A percentile compares a stretch with the other conserved stretches of the same genome.
These are phyloP conservation scores for Microdochium nivale DNA, from an alignment of 2,329 filamentous ascomycete genomes.

Conservation along the genomic window DNA sequence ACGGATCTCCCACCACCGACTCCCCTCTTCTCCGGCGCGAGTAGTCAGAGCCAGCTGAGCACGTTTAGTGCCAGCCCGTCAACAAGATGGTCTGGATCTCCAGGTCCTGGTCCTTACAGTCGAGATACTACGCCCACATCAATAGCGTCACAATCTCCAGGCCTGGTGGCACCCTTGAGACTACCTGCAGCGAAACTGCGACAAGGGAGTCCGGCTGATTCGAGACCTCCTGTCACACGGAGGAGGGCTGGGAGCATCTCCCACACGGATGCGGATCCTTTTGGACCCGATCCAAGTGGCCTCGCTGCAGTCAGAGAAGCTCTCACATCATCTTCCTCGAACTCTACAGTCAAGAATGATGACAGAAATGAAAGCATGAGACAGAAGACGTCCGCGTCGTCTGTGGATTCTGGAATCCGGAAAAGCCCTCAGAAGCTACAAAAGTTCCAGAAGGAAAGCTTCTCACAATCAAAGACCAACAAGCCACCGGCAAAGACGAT, in stretches of 20 bases:
- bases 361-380: slow-evolving; percentile 36
- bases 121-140: slow-evolving; percentile 73
- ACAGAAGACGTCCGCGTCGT: slow-evolving; percentile 33
- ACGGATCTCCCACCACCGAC: slow-evolving; percentile 60
- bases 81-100: slow-evolving; percentile 66
- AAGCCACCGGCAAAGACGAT: slow-evolving; percentile 17
- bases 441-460: slow-evolving; percentile 25
- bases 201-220: slow-evolving; percentile 46
- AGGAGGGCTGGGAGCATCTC: slow-evolving; percentile 47
- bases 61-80: slow-evolving; percentile 64
- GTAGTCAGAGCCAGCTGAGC: slow-evolving; percentile 41
- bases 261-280: slow-evolving; percentile 37
- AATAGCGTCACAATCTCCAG: slow-evolving; percentile 66
- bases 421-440: slow-evolving; percentile 52
- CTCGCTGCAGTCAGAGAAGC: slow-evolving; percentile 62
- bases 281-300: slow-evolving; percentile 41
- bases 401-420: slow-evolving; percentile 53
- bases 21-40: slow-evolving; percentile 52
- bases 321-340: slow-evolving; percentile 63
- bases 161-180: slow-evolving; percentile 40
- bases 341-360: slow-evolving; percentile 54
- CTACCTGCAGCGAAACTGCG: slow-evolving; percentile 37
- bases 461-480: slow-evolving; percentile 28
- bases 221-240: slow-evolving; percentile 51
- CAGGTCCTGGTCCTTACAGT: slow-evolving; percentile 61